Evolutionary conservation across 495 filamentous ascomycete species (phyloP), one percentile per base, ranked within the genome.

Genomic region (Penicillium desertorum): DNA sequence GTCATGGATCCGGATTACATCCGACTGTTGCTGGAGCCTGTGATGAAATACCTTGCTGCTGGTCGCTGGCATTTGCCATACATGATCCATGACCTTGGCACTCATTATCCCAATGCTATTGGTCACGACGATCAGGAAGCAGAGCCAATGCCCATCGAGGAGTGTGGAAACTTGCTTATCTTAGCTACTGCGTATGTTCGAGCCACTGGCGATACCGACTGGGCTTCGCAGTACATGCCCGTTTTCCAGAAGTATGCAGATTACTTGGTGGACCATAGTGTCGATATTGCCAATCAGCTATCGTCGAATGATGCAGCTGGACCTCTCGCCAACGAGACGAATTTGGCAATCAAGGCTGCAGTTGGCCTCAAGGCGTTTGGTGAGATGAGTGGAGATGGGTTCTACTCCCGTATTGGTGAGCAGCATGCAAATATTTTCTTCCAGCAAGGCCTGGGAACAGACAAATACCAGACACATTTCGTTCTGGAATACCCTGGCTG

Each of bases 261-360:
- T 58, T 83, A 82, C 55, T 72, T 85, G 7, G 68, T 79, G 16
- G 65, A 72, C 4, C 77, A 80, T 51, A 71, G 77, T 34, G 62
- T 85, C 20, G 59, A 82, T 30, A 79, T 80, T 7, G 64, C 68
- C 2, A 56, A 71, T 3, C 83, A 86, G 60, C 71, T 82, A 14
- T 82, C 79, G 39, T 82, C 80, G 3, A 82, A 83, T 58, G 83
- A 84, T 61, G 77, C 77, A 19, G 75, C 76, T 6, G 80, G 79
- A 1, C 62, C 74, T 12, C 63, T 80, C 0, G 68, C 77, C 7
- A 83, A 84, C 57, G 77, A 83, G 59, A 84, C 81, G 3, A 81
- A 80, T 56, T 73, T 84, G 2, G 82, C 82, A 5, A 81, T 85
- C 61, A 83, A 83, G 50, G 78, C 80, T 25, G 79, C 81, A 3